A percentile compares a stretch with the other conserved stretches of the same genome.
These are phyloP conservation scores for Trichoderma sp. DNA, from an alignment of 2,329 filamentous ascomycete species.

Conservation along the genomic window DNA sequence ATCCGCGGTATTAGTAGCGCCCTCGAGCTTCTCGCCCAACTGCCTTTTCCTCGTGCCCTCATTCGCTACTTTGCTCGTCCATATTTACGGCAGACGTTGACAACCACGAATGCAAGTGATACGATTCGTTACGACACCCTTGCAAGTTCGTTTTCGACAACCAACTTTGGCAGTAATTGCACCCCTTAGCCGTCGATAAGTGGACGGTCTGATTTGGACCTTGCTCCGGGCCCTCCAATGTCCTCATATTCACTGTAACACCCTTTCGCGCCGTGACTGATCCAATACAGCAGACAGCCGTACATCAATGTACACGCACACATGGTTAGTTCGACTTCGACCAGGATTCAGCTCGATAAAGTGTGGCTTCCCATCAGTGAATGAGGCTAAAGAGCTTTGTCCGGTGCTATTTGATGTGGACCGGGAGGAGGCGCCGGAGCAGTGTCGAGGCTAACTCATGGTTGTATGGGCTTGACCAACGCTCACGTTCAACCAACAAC, in stretches of 20 bases:
- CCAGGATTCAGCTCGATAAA: not conserved
- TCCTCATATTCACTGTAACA: not conserved
- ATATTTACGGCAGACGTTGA: not conserved
- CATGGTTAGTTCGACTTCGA: not conserved
- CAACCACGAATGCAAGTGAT: not conserved
- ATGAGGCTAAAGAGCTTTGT: not conserved
- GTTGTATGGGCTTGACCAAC: not conserved
- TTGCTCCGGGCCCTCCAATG: not conserved
- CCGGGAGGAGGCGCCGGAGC: not conserved
- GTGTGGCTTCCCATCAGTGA: not conserved
- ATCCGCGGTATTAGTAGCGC: no score
- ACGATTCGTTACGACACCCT: not conserved
- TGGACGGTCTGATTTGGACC: not conserved
- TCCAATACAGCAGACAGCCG: not conserved
- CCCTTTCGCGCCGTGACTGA: not conserved
- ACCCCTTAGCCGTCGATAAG: not conserved
- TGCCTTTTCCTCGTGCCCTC: not conserved
- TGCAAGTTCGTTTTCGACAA: not conserved
- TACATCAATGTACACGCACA: no score
- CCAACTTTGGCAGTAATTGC: not conserved
- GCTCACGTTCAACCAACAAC: conserved; percentile 1
- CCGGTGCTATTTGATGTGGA: not conserved
- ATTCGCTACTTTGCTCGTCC: not conserved
- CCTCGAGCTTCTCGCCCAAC: not conserved
- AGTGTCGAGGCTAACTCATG: not conserved